A percentile compares a stretch with the other conserved stretches of the same genome.
These are phyloP conservation scores for Kodamaea sp. DNA, from an alignment of 1,139 yeast genomes.

Conservation along the genomic window DNA sequence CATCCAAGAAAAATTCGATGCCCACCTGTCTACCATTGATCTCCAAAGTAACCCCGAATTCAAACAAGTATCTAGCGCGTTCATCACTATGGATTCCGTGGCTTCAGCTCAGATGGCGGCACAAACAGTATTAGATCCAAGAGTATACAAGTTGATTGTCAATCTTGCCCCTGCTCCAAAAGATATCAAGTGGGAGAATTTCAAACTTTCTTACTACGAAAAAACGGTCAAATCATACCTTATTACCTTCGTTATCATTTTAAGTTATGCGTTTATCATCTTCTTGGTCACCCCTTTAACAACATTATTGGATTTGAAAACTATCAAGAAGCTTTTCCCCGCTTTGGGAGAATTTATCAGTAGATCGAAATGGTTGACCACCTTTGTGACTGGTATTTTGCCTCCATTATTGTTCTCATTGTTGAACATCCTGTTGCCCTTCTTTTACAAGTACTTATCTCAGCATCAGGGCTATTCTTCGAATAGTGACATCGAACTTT, in stretches of 20 bases:
- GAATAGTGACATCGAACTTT: slow-evolving; percentile 77
- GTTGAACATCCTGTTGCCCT: slow-evolving; percentile 72
- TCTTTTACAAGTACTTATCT: slow-evolving; percentile 70
- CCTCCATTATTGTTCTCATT: slow-evolving; percentile 55
- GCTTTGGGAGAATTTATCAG: slow-evolving; percentile 60
- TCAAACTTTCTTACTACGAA: slow-evolving; percentile 58
- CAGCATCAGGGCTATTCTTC: slow-evolving; percentile 74
- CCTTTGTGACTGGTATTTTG: slow-evolving; percentile 65
- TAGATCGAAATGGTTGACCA: slow-evolving; percentile 67
- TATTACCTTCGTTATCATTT: slow-evolving; percentile 61
- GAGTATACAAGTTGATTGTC: slow-evolving; percentile 70
- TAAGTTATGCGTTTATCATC: slow-evolving; percentile 63
- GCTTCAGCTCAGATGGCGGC: slow-evolving; percentile 89
- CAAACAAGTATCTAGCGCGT: slow-evolving; percentile 62
- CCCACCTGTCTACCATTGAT: slow-evolving; percentile 27
- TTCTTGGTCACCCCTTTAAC: slow-evolving; percentile 76
- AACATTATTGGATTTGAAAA: slow-evolving; percentile 67
- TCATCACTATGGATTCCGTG: slow-evolving; percentile 79
- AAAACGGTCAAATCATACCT: slow-evolving; percentile 57
- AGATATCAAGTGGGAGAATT: slow-evolving; percentile 76
- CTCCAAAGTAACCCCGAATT: slow-evolving; percentile 28
- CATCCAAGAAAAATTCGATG: slow-evolving; percentile 35
- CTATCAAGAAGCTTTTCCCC: slow-evolving; percentile 75
- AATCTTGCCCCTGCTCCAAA: slow-evolving; percentile 80
- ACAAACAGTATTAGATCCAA: slow-evolving; percentile 76